These are phyloP conservation scores for Marsdenia floribunda DNA, from an alignment of 257 asterid genomes.

Conservation along the genomic window DNA sequence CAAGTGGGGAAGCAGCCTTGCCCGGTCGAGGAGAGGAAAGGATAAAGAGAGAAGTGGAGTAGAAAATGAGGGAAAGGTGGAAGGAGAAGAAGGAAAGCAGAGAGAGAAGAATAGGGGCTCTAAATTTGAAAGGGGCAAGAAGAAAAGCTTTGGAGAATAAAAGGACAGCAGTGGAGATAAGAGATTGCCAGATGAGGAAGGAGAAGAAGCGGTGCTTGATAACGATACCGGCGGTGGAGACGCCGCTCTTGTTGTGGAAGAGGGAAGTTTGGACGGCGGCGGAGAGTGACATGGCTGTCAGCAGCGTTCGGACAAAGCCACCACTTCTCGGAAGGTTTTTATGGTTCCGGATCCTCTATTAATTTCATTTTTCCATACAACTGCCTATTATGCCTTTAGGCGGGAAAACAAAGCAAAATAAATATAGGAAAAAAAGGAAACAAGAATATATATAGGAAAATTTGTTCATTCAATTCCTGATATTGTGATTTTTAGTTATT, in stretches of 20 bases:
- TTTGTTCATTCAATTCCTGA: too few species aligned
- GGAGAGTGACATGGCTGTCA: conserved; percentile 31
- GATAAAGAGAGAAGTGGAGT: conserved; percentile 55
- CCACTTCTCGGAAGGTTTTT: conserved; percentile 1
- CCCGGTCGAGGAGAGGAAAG: conserved; percentile 61
- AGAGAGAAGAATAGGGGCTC: conserved; percentile 30
- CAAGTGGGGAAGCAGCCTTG: conserved; percentile 53
- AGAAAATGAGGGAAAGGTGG: conserved; percentile 50
- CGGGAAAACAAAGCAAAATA: neutral
- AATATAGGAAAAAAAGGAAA: too few species aligned
- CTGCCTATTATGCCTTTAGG: neutral
- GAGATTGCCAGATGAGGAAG: conserved; percentile 76
- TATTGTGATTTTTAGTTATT: too few species aligned
- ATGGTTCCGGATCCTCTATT: neutral
- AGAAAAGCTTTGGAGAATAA: conserved; percentile 52
- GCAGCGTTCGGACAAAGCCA: conserved; percentile 8
- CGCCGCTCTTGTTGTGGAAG: conserved; percentile 58
- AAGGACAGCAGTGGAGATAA: conserved; percentile 51
- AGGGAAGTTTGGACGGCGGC: conserved; percentile 55
- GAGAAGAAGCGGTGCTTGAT: conserved; percentile 71
- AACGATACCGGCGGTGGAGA: conserved; percentile 29
- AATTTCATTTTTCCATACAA: too few species aligned
- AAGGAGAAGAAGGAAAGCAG: conserved; percentile 43
- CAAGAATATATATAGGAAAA: too few species aligned
- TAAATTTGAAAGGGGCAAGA: conserved; percentile 40